Conservation (phyloP, 2,329 filamentous ascomycete species). For the Alternaria tenuissima region DNA sequence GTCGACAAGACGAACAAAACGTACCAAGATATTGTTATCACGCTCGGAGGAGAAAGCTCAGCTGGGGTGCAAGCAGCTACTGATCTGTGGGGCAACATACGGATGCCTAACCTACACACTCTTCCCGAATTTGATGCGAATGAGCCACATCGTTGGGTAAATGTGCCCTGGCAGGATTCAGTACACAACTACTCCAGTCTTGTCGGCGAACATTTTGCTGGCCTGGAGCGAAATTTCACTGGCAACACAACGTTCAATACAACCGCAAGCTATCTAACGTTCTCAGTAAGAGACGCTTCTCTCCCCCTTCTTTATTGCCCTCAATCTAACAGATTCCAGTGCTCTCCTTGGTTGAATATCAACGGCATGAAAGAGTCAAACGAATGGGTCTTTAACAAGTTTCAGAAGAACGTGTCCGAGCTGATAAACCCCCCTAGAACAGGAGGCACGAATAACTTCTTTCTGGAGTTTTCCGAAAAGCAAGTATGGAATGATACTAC, state of each 20-base stretch:
- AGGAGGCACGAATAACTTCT: not conserved
- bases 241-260: not conserved
- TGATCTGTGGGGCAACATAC: not conserved
- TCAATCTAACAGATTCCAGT: not conserved
- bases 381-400: not conserved
- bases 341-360: not conserved
- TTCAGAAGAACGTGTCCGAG: not conserved
- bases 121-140: not conserved
- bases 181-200: not conserved
- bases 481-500: not conserved
- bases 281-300: not conserved
- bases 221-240: not conserved
- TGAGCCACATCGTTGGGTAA: not conserved
- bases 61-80: slow-evolving; percentile 8
- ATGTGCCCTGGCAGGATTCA: not conserved
- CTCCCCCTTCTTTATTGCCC: not conserved
- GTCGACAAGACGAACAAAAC: slow-evolving; percentile 7
- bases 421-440: not conserved
- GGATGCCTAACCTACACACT: not conserved
- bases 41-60: slow-evolving; percentile 12
- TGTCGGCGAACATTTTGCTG: not conserved
- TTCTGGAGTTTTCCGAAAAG: not conserved
- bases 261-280: not conserved
- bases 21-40: not conserved
- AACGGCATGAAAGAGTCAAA: not conserved